These are phyloP conservation scores for Cardamine chenopodiifolia DNA, from an alignment of 345 rosid species.

Conservation along the genomic window DNA sequence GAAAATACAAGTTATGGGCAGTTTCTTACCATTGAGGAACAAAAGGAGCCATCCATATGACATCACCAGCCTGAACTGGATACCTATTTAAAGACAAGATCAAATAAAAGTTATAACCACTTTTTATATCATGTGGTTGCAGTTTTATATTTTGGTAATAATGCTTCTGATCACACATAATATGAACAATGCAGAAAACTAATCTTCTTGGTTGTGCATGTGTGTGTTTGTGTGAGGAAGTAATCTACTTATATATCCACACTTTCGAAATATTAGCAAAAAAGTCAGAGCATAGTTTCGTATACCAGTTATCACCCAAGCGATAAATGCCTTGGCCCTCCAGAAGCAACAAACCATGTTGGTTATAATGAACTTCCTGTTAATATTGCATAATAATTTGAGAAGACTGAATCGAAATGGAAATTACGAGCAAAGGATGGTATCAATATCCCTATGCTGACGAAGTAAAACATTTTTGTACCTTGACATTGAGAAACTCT, in stretches of 20 bases:
- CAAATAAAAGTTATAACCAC: constrained; percentile 3
- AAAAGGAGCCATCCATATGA: constrained; percentile 98
- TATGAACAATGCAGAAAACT: constrained; percentile 2
- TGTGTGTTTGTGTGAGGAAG: constrained; percentile 3
- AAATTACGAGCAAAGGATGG: not conserved
- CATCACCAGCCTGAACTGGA: constrained; percentile 94
- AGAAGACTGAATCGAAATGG: not conserved
- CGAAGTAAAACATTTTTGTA: constrained; percentile 23
- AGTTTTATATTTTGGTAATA: not conserved
- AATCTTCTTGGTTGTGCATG: constrained; percentile 1
- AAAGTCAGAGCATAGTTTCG: constrained; percentile 2
- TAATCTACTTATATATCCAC: not conserved
- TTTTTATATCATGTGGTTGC: not conserved
- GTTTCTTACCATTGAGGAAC: constrained; percentile 84
- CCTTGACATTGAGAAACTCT: constrained; percentile 91
- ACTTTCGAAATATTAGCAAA: not conserved
- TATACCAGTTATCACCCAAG: constrained; percentile 84
- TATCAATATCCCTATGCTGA: constrained; percentile 2
- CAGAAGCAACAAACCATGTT: constrained; percentile 87
- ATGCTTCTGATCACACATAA: not conserved
- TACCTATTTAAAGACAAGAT: constrained; percentile 55
- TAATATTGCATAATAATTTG: constrained; percentile 12
- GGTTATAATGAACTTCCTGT: constrained; percentile 96
- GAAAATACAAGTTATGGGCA: constrained; percentile 2
- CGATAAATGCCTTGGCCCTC: constrained; percentile 95